Evolutionary conservation across 2,329 filamentous ascomycete genomes (phyloP), one percentile per base, ranked within the genome.

Genomic region (Aspergillus amoenus): DNA sequence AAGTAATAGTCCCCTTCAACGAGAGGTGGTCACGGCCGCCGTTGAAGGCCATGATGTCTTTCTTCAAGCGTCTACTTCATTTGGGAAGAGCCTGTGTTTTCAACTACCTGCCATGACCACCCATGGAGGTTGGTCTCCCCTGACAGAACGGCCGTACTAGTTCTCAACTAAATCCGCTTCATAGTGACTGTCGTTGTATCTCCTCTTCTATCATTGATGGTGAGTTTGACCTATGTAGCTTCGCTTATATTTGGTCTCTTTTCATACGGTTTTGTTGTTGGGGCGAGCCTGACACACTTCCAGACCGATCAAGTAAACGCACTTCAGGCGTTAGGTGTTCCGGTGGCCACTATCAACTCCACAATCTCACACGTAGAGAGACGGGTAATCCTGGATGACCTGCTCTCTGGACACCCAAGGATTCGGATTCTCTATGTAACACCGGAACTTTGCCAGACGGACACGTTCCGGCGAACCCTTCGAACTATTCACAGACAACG

Each of bases 11-110:
- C 91, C 92, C 11, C 79, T 90, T 39, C 93, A 97, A 70, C 86
- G 90, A 58, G 92, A 97, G 68, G 92, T 97, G 56, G 93, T 97
- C 55, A 81, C 83, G 57, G 89, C 91, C 7, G 90, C 90, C 3
- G 81, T 97, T 8, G 85, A 89, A 55, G 89, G 91, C 15, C 82
- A 93, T 61, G 93, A 97, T 87, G 89, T 97, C 43, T 97, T 96
- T 69, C 83, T 97, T 1, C 93, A 97, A 74, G 93, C 93, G 21
- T 79, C 78, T 3, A 81, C 79, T 4, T 81, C 79, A 0, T 97
- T 97, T 72, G 93, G 93, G 42, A 97, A 97, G 75, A 95, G 91
- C 68, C 75, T 97, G 52, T 97, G 93, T 77, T 97, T 93, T 70
- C 93, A 97, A 72, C 81, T 97, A 1, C 93, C 93, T 8, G 93